Evolutionary conservation across 139 green algal genomes (phyloP).

Genomic region (Chlorella sorokiniana): DNA sequence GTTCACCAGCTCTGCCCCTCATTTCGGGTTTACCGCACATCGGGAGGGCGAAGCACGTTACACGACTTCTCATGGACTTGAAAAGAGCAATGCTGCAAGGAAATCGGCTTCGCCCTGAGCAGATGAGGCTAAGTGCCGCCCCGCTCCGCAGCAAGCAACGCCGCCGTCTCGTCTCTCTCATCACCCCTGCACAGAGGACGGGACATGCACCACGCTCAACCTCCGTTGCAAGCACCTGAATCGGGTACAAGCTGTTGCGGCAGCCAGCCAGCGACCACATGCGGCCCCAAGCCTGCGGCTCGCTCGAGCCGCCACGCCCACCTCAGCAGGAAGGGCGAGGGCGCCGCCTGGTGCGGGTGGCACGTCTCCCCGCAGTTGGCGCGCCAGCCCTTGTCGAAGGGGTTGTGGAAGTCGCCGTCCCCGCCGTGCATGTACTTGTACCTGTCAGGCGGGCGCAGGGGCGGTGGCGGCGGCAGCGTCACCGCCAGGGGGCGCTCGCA

Average conservation of each 20-base stretch:
- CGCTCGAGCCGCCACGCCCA: background rate
- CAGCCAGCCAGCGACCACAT: too few species aligned
- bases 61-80: background rate
- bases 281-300: background rate
- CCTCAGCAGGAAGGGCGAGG: constrained; percentile 41
- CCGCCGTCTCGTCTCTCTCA: constrained; percentile 34
- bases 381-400: constrained; percentile 81
- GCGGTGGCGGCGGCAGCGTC: too few species aligned
- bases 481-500: too few species aligned
- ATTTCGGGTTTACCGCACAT: too few species aligned
- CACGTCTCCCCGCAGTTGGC: constrained; percentile 65
- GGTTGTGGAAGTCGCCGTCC: constrained; percentile 83
- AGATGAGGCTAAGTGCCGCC: background rate
- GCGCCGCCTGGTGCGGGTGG: constrained; percentile 13
- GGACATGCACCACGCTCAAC: background rate
- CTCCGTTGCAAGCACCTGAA: background rate
- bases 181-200: constrained; percentile 4
- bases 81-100: background rate
- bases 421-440: constrained; percentile 83
- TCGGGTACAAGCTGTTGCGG: too few species aligned
- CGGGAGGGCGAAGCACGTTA: too few species aligned
- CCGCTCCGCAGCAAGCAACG: constrained; percentile 48
- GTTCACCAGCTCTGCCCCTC: too few species aligned
- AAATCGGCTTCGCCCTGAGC: too few species aligned
- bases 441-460: constrained; percentile 15